Evolutionary conservation across 2,329 filamentous ascomycete species (phyloP), one percentile per base, ranked within the genome.

Genomic region (Paramyrothecium sp.): DNA sequence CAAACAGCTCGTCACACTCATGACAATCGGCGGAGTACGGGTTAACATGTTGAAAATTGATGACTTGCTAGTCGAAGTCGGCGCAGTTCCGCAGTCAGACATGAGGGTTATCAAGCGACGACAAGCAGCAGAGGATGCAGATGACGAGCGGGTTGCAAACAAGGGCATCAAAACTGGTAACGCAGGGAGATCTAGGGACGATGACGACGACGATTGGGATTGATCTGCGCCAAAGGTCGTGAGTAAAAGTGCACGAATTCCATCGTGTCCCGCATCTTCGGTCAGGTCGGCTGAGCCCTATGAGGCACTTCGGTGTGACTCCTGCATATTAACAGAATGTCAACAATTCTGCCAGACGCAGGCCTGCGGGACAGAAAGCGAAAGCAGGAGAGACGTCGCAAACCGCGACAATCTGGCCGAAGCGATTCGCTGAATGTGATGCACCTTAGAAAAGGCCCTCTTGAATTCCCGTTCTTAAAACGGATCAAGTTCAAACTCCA

Each of bases 1-100:
- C 71, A 91, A 87, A 77, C 95, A 99, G 75, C 77, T 97, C 54
- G 90, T 99, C n/a, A 98, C 94, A 3, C 76, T 99, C 62, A 83
- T 85, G 66, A 91, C 91, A 54, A 74, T 98, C 50, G 86, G 87
- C 11, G 95, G 95, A 3, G 81, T 84, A 3, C 81, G 83, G 61
- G 91, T 89, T 56, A 87, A 80, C 63, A 81, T 92, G 78, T 76
- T 84, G 74, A 88, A 96, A 69, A 77, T 98, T 58, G 92, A 98
- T 71, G 85, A 88, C 63, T 71, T 98, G 46, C 78, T 99, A 41
- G 83, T 97, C 2, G 89, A 92, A 51, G 80, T 96, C 41, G 92
- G 92, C 3, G 94, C 92, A 2, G 79, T 98, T 17, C 84, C 87
- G 54, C 81, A 88, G 53, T 89, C 87, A 57, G 95, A 99, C 71